Base-by-base conservation (phyloP, 805 yeast genomes). In the Ogataea polymorpha region DNA sequence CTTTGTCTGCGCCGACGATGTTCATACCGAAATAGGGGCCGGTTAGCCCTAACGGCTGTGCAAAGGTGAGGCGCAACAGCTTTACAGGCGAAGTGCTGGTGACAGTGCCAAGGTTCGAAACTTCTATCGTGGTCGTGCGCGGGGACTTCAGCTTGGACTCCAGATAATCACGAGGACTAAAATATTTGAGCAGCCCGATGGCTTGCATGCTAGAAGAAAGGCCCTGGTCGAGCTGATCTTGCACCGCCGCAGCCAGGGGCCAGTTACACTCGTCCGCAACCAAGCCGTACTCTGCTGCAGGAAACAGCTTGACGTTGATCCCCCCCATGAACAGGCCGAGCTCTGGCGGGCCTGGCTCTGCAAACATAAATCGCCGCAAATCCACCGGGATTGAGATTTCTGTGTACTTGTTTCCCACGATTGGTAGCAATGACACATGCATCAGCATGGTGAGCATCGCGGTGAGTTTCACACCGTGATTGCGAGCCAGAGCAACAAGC, bases 21-120 rank as follows among this genome's bases (percentile, higher is more conserved):
- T 50, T 50, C 15, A 48, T 38, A 1, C 48, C 49, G 29, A 48
- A 46, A 21, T 45, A 51, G 0, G 46, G 32, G 4, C 41, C 31
- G 3, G 32, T 16, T 2, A 36, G 14, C 10, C 52, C 49, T 4
- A 45, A 18, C 2, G 51, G 43, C 35, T 56, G 59, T 18, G 32
- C 35, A 30, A 56, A 56, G 6, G 45, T 29, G 26, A 51, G 8
- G 32, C 54, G 45, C 15, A 25, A 25, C 13, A 54, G 37, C 15
- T 48, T 35, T 24, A 45, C 37, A 6, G 30, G 9, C 9, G 30
- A 10, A 4, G 33, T 24, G 18, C 37, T 42, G 7, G 16, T 41
- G 8, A 46, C 33, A 3, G 41, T 27, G 8, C 54, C 55, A 23
- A 56, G 35, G 34, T 56, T 56, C 2, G 60, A 56, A 1, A 56